Evolutionary conservation across 257 asterid species (phyloP).

Genomic region (Plectranthus barbatus): DNA sequence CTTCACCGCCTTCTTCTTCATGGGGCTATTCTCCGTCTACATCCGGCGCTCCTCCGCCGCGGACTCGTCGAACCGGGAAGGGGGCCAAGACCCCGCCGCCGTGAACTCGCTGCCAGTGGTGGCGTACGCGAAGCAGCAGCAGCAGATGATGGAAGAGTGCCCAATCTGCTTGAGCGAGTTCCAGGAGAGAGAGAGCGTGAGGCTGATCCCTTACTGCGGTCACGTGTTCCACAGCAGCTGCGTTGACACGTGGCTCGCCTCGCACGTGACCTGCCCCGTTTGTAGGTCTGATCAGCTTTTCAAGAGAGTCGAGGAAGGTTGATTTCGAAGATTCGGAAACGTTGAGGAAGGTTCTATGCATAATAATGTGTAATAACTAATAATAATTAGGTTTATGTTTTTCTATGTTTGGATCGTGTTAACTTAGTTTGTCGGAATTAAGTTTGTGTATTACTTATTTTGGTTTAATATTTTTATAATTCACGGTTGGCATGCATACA

Average conservation of each 20-base stretch:
- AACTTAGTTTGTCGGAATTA: too few species aligned
- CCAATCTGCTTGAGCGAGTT: slow-evolving; percentile 63
- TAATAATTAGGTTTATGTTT: too few species aligned
- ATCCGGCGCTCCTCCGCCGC: slow-evolving; percentile 42
- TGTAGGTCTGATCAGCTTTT: slow-evolving; percentile 59
- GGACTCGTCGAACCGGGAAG: not conserved
- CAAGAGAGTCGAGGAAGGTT: slow-evolving; percentile 9
- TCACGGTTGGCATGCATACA: too few species aligned
- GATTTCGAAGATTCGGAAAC: not conserved
- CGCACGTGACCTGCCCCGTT: slow-evolving; percentile 75
- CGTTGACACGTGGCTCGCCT: slow-evolving; percentile 63
- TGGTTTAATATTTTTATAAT: too few species aligned
- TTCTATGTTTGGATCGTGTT: too few species aligned
- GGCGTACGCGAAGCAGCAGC: slow-evolving; percentile 43
- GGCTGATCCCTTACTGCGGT: slow-evolving; percentile 53
- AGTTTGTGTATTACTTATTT: too few species aligned
- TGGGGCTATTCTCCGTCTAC: slow-evolving; percentile 51
- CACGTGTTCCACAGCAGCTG: slow-evolving; percentile 72
- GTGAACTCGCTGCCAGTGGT: slow-evolving; percentile 39
- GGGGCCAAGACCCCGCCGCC: slow-evolving; percentile 17
- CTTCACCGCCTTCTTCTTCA: slow-evolving; percentile 50
- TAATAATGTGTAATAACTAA: too few species aligned
- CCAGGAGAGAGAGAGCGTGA: slow-evolving; percentile 43
- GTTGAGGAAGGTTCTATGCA: too few species aligned
- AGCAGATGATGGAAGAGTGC: slow-evolving; percentile 39